These are phyloP conservation scores for Aspergillus ibericus DNA, from an alignment of 2,329 filamentous ascomycete species.

Conservation along the genomic window DNA sequence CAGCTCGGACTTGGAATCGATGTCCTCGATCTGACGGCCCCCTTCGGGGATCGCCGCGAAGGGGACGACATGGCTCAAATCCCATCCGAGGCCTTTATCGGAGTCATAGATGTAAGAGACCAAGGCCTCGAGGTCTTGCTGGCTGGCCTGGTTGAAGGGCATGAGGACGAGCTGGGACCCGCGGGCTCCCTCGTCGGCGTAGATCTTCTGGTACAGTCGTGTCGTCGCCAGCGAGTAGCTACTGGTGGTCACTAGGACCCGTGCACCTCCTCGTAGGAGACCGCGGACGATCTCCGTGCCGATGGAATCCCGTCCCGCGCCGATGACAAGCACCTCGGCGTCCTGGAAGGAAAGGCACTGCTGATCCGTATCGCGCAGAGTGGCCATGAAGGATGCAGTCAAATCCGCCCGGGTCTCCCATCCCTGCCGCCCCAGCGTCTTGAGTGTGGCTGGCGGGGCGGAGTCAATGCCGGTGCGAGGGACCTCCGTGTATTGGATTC, in stretches of 20 bases:
- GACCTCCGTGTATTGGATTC: neutral
- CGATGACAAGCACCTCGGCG: slow-evolving; percentile 5
- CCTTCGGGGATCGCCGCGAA: slow-evolving; percentile 7
- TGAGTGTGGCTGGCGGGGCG: neutral
- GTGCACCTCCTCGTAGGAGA: slow-evolving; percentile 6
- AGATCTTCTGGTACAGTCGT: slow-evolving; percentile 3
- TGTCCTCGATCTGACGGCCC: slow-evolving; percentile 4
- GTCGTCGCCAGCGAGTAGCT: slow-evolving; percentile 2
- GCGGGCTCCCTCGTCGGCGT: slow-evolving; percentile 1
- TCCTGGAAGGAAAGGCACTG: neutral
- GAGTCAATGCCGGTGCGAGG: neutral
- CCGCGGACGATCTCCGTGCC: neutral
- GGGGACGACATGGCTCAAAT: slow-evolving; percentile 5
- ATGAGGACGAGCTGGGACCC: slow-evolving; percentile 5
- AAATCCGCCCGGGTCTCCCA: neutral
- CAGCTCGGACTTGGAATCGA: slow-evolving; percentile 3
- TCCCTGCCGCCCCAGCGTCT: neutral
- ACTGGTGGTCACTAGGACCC: slow-evolving; percentile 7
- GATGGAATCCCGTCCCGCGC: slow-evolving; percentile 6
- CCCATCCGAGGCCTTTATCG: neutral
- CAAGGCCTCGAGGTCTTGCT: neutral
- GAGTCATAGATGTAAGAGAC: slow-evolving; percentile 2
- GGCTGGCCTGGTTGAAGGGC: slow-evolving; percentile 10
- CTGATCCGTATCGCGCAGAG: neutral
- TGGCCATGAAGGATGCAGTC: neutral